A percentile compares a stretch with the other conserved stretches of the same genome.
Evolutionary conservation across 129 eudicot species (phyloP).

Genomic region (Artemisia argyi): DNA sequence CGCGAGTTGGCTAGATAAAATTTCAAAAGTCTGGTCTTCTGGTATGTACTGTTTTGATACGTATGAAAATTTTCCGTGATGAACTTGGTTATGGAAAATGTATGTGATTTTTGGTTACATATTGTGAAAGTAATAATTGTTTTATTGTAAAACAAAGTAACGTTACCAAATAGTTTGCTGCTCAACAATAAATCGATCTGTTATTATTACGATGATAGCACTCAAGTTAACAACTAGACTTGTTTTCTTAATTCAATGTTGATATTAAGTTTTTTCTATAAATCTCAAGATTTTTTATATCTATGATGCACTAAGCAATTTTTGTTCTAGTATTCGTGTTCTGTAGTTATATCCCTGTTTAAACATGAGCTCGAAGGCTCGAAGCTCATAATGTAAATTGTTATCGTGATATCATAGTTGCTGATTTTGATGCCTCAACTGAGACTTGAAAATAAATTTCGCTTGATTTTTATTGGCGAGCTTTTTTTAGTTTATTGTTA

Average conservation of each 20-base stretch:
- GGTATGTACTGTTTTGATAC: background rate
- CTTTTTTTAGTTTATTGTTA: background rate
- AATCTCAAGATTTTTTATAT: background rate
- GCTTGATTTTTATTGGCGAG: background rate
- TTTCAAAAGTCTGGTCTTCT: background rate
- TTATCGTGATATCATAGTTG: conserved; percentile 9
- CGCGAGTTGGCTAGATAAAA: conserved; percentile 1
- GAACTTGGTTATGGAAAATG: background rate
- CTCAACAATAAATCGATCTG: background rate
- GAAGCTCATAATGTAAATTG: background rate
- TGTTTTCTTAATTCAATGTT: background rate
- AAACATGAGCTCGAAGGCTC: conserved; percentile 8
- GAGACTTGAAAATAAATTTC: conserved; percentile 14
- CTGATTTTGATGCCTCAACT: conserved; percentile 9
- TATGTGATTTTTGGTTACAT: background rate
- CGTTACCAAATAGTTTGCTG: background rate
- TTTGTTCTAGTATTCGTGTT: background rate
- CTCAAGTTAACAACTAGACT: conserved; percentile 1
- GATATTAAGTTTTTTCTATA: background rate
- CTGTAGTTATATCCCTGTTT: conserved; percentile 3
- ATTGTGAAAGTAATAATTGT: background rate
- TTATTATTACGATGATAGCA: background rate
- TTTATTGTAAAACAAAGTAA: conserved; percentile 4
- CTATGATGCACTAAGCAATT: background rate
- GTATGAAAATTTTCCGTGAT: background rate